phyloP scores from a whole-genome alignment of 495 filamentous ascomycete species.

The Viridothelium virens region DNA sequence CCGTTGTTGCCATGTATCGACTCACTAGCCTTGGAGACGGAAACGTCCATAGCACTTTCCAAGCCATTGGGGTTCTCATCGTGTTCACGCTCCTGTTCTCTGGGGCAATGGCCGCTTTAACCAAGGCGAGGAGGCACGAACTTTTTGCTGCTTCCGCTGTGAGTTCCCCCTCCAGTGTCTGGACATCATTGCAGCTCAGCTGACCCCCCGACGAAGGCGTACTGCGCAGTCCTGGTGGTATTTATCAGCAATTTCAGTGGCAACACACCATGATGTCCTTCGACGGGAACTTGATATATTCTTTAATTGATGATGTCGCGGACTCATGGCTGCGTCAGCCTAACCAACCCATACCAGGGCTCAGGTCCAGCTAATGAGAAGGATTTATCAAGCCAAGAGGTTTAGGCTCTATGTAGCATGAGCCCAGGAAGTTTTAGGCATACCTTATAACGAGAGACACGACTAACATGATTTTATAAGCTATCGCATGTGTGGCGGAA shows the following conservation, averaged over 20 bases:
- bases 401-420: no score
- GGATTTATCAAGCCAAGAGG: no score
- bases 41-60: conserved; percentile 9
- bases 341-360: background rate
- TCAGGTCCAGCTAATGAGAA: background rate
- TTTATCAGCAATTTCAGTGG: conserved; percentile 30
- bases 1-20: conserved; percentile 37
- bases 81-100: conserved; percentile 36
- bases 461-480: no score
- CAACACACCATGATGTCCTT: background rate
- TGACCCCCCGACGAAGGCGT: conserved; percentile 21
- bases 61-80: conserved; percentile 30
- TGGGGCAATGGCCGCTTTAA: conserved; percentile 32
- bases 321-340: background rate
- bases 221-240: conserved; percentile 31
- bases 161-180: background rate
- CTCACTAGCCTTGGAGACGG: conserved; percentile 21
- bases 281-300: background rate
- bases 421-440: no score
- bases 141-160: conserved; percentile 41
- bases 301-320: background rate
- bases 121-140: conserved; percentile 39
- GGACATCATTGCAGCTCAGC: background rate
- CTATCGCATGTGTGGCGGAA: no score
- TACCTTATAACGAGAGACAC: no score